Evolutionary conservation across 2,329 filamentous ascomycete genomes (phyloP), one percentile per base, ranked within the genome.

Genomic region (Chaetomiaceae sp.): DNA sequence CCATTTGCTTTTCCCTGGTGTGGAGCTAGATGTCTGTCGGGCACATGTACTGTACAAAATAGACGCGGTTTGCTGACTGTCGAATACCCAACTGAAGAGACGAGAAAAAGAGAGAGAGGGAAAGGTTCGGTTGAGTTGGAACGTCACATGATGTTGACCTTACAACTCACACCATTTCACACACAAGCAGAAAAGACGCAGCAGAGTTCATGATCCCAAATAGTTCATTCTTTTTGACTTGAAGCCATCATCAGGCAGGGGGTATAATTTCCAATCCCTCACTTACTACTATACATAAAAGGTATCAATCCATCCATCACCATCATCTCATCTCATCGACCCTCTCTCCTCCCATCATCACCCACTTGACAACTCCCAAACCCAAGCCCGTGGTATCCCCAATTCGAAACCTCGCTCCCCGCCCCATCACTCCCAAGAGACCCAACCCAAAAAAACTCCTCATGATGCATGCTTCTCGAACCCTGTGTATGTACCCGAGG

Each of bases 31-130:
- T 46, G 46, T 47, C 39, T 34, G 25, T 27, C 25, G 12, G 12
- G n/a, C n/a, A n/a, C n/a, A n/a, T n/a, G n/a, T n/a, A 27, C 21
- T 53, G 51, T 53, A 53, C 46, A 50, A 43, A 53, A 51, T 46
- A 53, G 48, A 51, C 30, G 5, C 20, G 19, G 19, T 8, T 25
- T 30, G 35, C 30, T 34, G 30, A 25, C 13, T 41, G 41, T 34
- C n/a, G n/a, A n/a, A n/a, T n/a, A n/a, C n/a, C n/a, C n/a, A n/a
- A n/a, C n/a, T n/a, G n/a, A n/a, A n/a, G n/a, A n/a, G n/a, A n/a
- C n/a, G n/a, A n/a, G n/a, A n/a, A n/a, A n/a, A 40, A 12, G 33
- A 40, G 25, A 27, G 25, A 27, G 25, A 27, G 10, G 25, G 25
- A 6, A 27, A 27, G 6, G 25, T 27, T 27, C 25, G n/a, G n/a